These are phyloP conservation scores for Stemphylium beticola DNA, from an alignment of 2,329 filamentous ascomycete genomes.

Conservation along the genomic window DNA sequence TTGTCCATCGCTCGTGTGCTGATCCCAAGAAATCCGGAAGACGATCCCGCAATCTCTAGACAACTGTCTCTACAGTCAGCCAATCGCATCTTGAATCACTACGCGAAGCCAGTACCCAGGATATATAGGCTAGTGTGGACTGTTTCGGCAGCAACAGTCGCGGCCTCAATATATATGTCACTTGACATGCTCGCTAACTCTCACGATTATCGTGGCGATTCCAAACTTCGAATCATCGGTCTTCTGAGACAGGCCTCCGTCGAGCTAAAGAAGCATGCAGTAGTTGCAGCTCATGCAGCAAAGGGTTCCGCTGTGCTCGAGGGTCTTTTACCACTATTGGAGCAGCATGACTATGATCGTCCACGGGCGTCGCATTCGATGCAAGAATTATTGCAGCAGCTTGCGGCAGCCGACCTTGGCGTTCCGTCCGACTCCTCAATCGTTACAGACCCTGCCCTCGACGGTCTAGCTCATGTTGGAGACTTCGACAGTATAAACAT, in stretches of 20 bases:
- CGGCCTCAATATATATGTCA: constrained; percentile 14
- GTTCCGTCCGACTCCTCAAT: not conserved
- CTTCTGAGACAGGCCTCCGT: constrained; percentile 7
- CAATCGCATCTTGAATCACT: constrained; percentile 11
- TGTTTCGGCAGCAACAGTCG: constrained; percentile 15
- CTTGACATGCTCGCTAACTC: constrained; percentile 12
- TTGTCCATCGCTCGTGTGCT: constrained; percentile 14
- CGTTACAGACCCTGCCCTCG: not conserved
- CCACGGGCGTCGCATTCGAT: constrained; percentile 6
- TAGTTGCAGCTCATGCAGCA: constrained; percentile 14
- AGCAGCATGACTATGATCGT: constrained; percentile 6
- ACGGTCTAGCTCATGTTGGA: not conserved
- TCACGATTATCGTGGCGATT: constrained; percentile 10
- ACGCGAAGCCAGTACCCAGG: constrained; percentile 11
- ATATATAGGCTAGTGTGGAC: constrained; percentile 15
- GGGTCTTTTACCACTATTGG: constrained; percentile 5
- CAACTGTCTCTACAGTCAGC: constrained; percentile 11
- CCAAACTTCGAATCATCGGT: constrained; percentile 1
- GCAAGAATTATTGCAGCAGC: constrained; percentile 14
- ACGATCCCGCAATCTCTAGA: constrained; percentile 1
- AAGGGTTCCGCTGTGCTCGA: constrained; percentile 14
- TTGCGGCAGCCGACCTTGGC: constrained; percentile 1
- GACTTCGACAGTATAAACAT: constrained; percentile 2
- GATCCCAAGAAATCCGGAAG: constrained; percentile 2
- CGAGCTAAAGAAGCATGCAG: constrained; percentile 14